Evolutionary conservation across 441 rosid genomes (phyloP).

Genomic region (Jatropha multifida): DNA sequence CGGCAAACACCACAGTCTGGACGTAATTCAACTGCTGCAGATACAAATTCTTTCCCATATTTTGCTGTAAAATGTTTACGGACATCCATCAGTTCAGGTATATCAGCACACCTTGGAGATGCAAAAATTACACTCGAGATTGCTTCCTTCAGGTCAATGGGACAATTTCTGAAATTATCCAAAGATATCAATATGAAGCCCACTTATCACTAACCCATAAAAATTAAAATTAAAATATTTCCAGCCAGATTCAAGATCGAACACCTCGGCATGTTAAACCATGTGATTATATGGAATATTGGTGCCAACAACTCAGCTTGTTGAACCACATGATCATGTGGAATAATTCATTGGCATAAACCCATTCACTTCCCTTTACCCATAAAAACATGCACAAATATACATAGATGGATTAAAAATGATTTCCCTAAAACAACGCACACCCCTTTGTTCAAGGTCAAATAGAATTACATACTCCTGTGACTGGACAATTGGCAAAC

Average conservation of each 20-base stretch:
- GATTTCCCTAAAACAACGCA: not conserved
- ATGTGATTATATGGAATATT: not conserved
- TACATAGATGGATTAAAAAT: not conserved
- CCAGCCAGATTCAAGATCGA: not conserved
- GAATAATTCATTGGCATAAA: slow-evolving; percentile 1
- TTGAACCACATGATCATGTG: not conserved
- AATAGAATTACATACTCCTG: slow-evolving; percentile 57
- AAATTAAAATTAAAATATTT: not conserved
- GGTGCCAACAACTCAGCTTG: not conserved
- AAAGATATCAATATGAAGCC: not conserved
- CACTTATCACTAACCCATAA: not conserved
- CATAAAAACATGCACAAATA: not conserved
- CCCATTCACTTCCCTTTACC: not conserved
- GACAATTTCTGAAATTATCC: slow-evolving; percentile 58
- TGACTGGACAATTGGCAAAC: slow-evolving; percentile 76
- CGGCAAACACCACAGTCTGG: slow-evolving; percentile 95
- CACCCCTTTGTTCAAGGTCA: not conserved
- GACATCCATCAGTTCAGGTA: slow-evolving; percentile 72
- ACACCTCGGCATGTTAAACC: not conserved
- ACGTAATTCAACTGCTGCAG: slow-evolving; percentile 70
- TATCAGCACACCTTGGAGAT: slow-evolving; percentile 76
- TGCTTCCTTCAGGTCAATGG: slow-evolving; percentile 89
- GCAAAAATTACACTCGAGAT: slow-evolving; percentile 77
- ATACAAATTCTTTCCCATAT: slow-evolving; percentile 78
- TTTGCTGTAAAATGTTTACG: slow-evolving; percentile 64